Conservation (phyloP, 2,329 filamentous ascomycete genomes). For the Fusarium nurragi region DNA sequence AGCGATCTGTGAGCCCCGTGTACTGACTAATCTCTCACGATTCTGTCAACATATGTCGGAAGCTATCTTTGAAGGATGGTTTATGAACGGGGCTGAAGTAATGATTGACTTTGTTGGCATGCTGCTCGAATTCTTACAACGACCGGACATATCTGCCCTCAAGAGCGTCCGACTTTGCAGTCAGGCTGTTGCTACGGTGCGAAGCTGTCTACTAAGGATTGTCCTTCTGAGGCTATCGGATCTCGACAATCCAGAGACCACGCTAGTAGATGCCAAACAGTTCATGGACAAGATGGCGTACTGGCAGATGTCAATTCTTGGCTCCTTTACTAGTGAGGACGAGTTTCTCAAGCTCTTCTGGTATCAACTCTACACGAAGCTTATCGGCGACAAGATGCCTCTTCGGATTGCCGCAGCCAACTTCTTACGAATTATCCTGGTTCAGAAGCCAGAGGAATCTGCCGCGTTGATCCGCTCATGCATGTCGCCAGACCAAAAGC, state of each 20-base stretch:
- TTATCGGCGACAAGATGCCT: constrained; percentile 74
- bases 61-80: constrained; percentile 95
- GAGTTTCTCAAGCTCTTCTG: constrained; percentile 86
- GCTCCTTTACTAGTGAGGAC: constrained; percentile 79
- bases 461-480: constrained; percentile 76
- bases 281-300: constrained; percentile 90
- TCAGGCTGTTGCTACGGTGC: constrained; percentile 80
- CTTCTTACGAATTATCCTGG: constrained; percentile 89
- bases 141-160: constrained; percentile 79
- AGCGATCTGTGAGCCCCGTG: constrained; percentile 79
- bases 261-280: constrained; percentile 69
- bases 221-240: constrained; percentile 86
- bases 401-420: constrained; percentile 82
- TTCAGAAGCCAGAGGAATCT: constrained; percentile 90
- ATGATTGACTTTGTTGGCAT: constrained; percentile 88
- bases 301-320: constrained; percentile 93
- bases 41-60: constrained; percentile 85
- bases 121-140: constrained; percentile 87
- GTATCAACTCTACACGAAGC: constrained; percentile 90
- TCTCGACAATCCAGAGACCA: constrained; percentile 71
- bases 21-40: constrained; percentile 86
- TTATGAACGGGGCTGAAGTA: constrained; percentile 84
- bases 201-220: constrained; percentile 79
- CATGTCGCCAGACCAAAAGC: constrained; percentile 74
- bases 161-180: constrained; percentile 94